Conservation (phyloP, 768 basidiomycete genomes). For the Lactarius deliciosus region DNA sequence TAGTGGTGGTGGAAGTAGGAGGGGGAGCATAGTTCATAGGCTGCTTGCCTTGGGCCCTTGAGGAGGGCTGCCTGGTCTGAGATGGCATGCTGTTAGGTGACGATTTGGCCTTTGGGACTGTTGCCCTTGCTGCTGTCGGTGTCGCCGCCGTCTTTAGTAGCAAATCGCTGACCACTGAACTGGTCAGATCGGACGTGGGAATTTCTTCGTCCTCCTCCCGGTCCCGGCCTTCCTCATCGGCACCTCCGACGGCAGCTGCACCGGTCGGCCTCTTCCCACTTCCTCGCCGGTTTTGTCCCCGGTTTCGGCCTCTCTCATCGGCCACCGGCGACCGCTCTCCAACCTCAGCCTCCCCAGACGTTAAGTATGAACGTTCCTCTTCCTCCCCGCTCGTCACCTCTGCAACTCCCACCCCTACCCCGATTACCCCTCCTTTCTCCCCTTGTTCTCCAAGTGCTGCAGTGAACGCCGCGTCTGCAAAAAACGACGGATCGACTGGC, state of each 20-base stretch:
- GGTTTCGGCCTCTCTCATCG: slow-evolving; percentile 6
- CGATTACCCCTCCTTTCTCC: slow-evolving; percentile 38
- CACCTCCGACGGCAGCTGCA: background rate
- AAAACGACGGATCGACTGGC: slow-evolving; percentile 53
- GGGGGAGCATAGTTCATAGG: slow-evolving; percentile 71
- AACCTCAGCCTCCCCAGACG: background rate
- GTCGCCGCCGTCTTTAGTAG: slow-evolving; percentile 24
- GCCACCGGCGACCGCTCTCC: background rate
- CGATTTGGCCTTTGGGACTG: slow-evolving; percentile 11
- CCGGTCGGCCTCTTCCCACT: background rate
- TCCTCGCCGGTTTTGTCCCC: background rate
- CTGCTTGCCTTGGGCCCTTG: slow-evolving; percentile 86
- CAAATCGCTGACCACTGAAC: slow-evolving; percentile 22
- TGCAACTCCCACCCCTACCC: slow-evolving; percentile 35
- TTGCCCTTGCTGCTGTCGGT: slow-evolving; percentile 1
- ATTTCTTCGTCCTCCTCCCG: slow-evolving; percentile 12
- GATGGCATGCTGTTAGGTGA: slow-evolving; percentile 31
- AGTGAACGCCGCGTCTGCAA: slow-evolving; percentile 53
- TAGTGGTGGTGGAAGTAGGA: slow-evolving; percentile 37
- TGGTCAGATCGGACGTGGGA: slow-evolving; percentile 24
- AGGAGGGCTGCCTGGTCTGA: slow-evolving; percentile 43
- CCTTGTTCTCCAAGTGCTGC: slow-evolving; percentile 51
- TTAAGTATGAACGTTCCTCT: slow-evolving; percentile 8
- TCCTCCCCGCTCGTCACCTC: slow-evolving; percentile 24
- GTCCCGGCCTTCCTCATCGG: slow-evolving; percentile 3